A percentile compares a stretch with the other conserved stretches of the same genome.
Evolutionary conservation across 1,139 yeast species (phyloP).

Genomic region (Entelexis paramagnoliae): DNA sequence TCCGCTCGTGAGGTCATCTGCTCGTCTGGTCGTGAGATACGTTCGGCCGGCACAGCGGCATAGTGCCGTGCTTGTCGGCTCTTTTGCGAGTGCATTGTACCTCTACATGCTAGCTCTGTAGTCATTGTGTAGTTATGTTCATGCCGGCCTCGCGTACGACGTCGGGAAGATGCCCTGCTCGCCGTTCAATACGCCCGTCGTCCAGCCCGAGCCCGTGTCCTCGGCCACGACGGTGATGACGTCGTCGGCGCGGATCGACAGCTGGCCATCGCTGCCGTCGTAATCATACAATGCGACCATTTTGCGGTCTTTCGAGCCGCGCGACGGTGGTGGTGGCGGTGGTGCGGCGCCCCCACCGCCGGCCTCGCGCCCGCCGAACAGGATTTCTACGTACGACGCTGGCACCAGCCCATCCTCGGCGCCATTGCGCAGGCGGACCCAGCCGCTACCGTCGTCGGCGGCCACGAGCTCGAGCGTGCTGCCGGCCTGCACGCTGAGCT

Average conservation of each 20-base stretch:
- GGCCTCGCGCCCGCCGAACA: slow-evolving; percentile 15
- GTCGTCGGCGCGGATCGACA: slow-evolving; percentile 65
- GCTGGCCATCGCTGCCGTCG: slow-evolving; percentile 67
- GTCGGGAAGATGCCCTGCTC: slow-evolving; percentile 71
- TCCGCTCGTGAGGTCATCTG: no score
- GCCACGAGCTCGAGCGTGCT: slow-evolving; percentile 51
- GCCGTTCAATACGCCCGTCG: slow-evolving; percentile 78
- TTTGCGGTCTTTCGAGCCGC: slow-evolving; percentile 42
- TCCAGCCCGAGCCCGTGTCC: slow-evolving; percentile 93
- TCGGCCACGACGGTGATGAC: slow-evolving; percentile 55
- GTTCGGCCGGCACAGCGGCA: no score
- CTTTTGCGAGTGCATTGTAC: no score
- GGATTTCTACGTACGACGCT: slow-evolving; percentile 59
- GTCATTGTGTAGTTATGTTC: no score
- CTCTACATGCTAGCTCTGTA: no score
- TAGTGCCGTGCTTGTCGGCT: no score
- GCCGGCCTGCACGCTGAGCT: slow-evolving; percentile 51
- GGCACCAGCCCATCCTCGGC: slow-evolving; percentile 86
- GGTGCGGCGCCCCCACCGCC: slow-evolving; percentile 34
- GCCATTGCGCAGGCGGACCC: slow-evolving; percentile 56
- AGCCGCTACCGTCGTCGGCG: slow-evolving; percentile 84
- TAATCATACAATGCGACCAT: slow-evolving; percentile 71
- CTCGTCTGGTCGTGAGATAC: no score
- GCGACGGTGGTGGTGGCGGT: slow-evolving; percentile 42
- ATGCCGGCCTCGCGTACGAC: slow-evolving; percentile 41